Evolutionary conservation across 1,284 basidiomycete species (phyloP).

Genomic region (Apiotrichum siamense): DNA sequence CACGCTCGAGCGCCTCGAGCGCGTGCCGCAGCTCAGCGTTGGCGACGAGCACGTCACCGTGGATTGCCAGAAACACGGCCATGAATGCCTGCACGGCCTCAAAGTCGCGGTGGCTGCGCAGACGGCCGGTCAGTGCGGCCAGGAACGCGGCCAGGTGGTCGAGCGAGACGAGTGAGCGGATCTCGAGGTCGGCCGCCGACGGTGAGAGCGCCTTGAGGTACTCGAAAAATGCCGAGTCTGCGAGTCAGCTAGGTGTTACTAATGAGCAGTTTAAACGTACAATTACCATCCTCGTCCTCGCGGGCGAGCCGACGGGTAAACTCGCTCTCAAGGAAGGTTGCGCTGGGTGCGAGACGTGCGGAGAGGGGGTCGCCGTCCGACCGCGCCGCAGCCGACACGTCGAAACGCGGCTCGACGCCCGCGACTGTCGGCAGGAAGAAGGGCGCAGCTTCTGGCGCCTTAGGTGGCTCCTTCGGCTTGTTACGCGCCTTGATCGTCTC

Average conservation of each 20-base stretch:
- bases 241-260: neutral
- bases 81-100: conserved; percentile 91
- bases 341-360: conserved; percentile 55
- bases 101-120: conserved; percentile 78
- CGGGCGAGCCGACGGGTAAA: conserved; percentile 63
- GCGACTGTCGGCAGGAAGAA: conserved; percentile 93
- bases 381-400: conserved; percentile 48
- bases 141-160: conserved; percentile 66
- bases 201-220: conserved; percentile 83
- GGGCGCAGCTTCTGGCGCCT: conserved; percentile 88
- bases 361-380: conserved; percentile 51
- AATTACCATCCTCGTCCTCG: conserved; percentile 59
- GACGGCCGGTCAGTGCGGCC: conserved; percentile 63
- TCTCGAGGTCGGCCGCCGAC: conserved; percentile 81
- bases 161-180: conserved; percentile 66
- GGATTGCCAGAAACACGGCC: conserved; percentile 74
- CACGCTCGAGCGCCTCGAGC: conserved; percentile 56
- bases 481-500: conserved; percentile 96
- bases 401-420: conserved; percentile 74
- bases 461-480: conserved; percentile 91
- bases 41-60: conserved; percentile 69
- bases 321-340: conserved; percentile 60
- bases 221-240: conserved; percentile 76
- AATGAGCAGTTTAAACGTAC: conserved; percentile 51
- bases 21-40: conserved; percentile 59